These are phyloP conservation scores for Ogataea saltuana DNA, from an alignment of 805 yeast species.

Conservation along the genomic window DNA sequence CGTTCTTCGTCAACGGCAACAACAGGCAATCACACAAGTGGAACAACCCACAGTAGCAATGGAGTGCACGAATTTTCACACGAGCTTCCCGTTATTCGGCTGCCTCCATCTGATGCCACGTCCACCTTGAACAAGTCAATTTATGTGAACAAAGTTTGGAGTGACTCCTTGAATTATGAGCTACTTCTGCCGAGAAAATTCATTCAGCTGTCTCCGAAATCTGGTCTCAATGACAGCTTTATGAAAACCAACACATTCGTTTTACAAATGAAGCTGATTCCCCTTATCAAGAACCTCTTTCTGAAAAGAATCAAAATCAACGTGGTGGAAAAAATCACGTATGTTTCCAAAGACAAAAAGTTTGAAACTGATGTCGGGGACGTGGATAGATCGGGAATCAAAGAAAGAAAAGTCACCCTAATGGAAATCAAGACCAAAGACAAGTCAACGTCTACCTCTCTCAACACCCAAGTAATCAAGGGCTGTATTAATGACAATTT, in stretches of 20 bases:
- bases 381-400: slow-evolving; percentile 35
- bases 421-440: slow-evolving; percentile 65
- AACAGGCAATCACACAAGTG: slow-evolving; percentile 4
- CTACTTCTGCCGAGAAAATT: slow-evolving; percentile 70
- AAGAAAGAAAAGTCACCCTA: slow-evolving; percentile 57
- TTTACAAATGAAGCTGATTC: slow-evolving; percentile 64
- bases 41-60: slow-evolving; percentile 4
- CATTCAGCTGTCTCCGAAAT: slow-evolving; percentile 60
- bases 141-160: slow-evolving; percentile 75
- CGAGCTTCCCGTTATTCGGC: slow-evolving; percentile 49
- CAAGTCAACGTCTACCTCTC: slow-evolving; percentile 33
- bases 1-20: slow-evolving; percentile 13
- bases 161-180: slow-evolving; percentile 67
- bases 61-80: slow-evolving; percentile 37
- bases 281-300: slow-evolving; percentile 60
- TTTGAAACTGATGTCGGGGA: slow-evolving; percentile 54
- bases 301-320: slow-evolving; percentile 66
- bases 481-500: slow-evolving; percentile 61
- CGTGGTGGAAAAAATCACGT: slow-evolving; percentile 65
- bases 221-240: slow-evolving; percentile 29
- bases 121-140: slow-evolving; percentile 69
- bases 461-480: slow-evolving; percentile 62
- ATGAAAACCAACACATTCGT: slow-evolving; percentile 36
- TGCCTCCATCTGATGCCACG: slow-evolving; percentile 58
- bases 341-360: slow-evolving; percentile 55